These are phyloP conservation scores for Pterocarpus santalinus DNA, from an alignment of 306 rosid genomes.

Conservation along the genomic window DNA sequence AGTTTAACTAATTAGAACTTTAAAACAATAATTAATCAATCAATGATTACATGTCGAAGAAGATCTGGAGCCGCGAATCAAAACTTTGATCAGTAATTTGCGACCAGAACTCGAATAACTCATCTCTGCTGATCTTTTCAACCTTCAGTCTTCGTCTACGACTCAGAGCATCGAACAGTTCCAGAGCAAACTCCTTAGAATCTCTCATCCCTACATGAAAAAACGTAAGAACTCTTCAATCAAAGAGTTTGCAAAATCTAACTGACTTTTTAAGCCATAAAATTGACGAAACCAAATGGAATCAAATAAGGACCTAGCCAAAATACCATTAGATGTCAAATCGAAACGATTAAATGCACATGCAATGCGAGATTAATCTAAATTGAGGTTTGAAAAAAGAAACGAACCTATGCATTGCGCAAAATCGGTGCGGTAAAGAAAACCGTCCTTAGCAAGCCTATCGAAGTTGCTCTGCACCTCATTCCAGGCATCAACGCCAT, in stretches of 20 bases:
- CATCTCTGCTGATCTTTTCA: constrained; percentile 77
- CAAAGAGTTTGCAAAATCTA: constrained; percentile 14
- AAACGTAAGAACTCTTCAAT: not conserved
- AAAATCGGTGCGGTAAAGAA: constrained; percentile 78
- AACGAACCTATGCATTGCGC: constrained; percentile 88
- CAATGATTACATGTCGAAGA: constrained; percentile 83
- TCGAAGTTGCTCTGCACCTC: constrained; percentile 69
- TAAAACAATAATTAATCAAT: constrained; percentile 20
- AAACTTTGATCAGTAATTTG: constrained; percentile 94
- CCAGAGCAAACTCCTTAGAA: constrained; percentile 87
- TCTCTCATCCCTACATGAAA: constrained; percentile 76
- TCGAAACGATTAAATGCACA: not conserved
- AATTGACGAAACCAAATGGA: not conserved
- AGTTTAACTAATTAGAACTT: constrained; percentile 31
- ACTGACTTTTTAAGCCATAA: not conserved
- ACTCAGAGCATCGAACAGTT: constrained; percentile 81
- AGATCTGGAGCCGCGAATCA: constrained; percentile 91
- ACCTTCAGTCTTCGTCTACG: constrained; percentile 80
- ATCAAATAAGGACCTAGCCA: not conserved
- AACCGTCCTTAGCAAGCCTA: constrained; percentile 75
- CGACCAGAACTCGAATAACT: constrained; percentile 83
- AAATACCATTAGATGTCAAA: not conserved
- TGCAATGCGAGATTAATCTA: not conserved
- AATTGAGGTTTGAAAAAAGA: constrained; percentile 17
- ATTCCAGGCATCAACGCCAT: constrained; percentile 80